Percentiles rank a stretch among this genome's conserved stretches.
phyloP scores from a whole-genome alignment of 2,329 filamentous ascomycete genomes.

The Clarireedia sp. region DNA sequence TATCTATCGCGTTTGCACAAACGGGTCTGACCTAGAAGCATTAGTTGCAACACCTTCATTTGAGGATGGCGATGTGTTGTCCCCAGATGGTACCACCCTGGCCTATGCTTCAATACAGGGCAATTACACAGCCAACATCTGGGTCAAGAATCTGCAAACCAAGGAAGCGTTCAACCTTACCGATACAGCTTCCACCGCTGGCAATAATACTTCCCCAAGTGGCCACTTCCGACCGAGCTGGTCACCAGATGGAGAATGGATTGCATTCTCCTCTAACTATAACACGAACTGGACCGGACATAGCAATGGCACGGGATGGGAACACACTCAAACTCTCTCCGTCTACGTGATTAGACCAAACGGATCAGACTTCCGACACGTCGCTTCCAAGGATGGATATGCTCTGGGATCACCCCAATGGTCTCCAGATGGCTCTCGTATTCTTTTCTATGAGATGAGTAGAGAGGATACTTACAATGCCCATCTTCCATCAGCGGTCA shows the following conservation, averaged over 20 bases:
- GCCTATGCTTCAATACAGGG: slow-evolving; percentile 35
- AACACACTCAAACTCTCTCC: slow-evolving; percentile 34
- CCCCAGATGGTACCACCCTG: slow-evolving; percentile 31
- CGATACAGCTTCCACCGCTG: slow-evolving; percentile 24
- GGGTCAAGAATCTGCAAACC: slow-evolving; percentile 33
- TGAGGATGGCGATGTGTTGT: slow-evolving; percentile 33
- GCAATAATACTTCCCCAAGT: slow-evolving; percentile 14
- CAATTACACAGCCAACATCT: slow-evolving; percentile 33
- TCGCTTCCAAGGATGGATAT: slow-evolving; percentile 30
- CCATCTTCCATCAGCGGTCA: slow-evolving; percentile 28
- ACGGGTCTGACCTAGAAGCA: slow-evolving; percentile 32
- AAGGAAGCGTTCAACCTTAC: slow-evolving; percentile 31
- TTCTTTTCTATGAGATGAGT: slow-evolving; percentile 35
- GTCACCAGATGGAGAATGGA: slow-evolving; percentile 36
- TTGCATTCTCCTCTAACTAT: slow-evolving; percentile 35
- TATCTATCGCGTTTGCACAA: slow-evolving; percentile 31
- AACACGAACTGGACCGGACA: slow-evolving; percentile 37
- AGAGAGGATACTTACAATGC: slow-evolving; percentile 33
- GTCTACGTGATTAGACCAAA: slow-evolving; percentile 34
- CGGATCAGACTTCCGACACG: slow-evolving; percentile 31
- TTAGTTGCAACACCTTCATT: slow-evolving; percentile 31
- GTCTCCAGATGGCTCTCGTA: slow-evolving; percentile 31
- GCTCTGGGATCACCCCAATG: slow-evolving; percentile 34
- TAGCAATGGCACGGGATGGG: slow-evolving; percentile 33
- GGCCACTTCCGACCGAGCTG: slow-evolving; percentile 34